These are phyloP conservation scores for Dryas integrifolia DNA, from an alignment of 331 rosid species.

Conservation along the genomic window DNA sequence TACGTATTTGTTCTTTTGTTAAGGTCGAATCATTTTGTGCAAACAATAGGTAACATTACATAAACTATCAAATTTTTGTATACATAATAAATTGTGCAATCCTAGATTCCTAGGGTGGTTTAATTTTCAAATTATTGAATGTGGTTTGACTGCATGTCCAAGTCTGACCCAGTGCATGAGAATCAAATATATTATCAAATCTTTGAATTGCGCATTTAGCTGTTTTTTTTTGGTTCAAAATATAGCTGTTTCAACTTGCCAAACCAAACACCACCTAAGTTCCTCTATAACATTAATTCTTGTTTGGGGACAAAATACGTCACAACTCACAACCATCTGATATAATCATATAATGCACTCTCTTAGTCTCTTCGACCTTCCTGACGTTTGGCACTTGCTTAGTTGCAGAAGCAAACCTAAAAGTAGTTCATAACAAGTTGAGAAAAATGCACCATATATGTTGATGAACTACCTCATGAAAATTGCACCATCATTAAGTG, in stretches of 20 bases:
- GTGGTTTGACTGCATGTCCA: too few relatives aligned
- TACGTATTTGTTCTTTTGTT: too few relatives aligned
- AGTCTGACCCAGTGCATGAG: too few relatives aligned
- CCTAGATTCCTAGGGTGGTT: too few relatives aligned
- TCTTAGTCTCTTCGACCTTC: not conserved
- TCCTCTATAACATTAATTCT: not conserved
- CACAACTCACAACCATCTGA: conserved; percentile 10
- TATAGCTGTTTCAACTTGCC: not conserved
- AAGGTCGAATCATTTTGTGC: too few relatives aligned
- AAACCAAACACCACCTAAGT: conserved; percentile 23
- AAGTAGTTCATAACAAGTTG: not conserved
- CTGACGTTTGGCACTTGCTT: conserved; percentile 15
- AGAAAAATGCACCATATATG: conserved; percentile 33
- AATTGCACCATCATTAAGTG: conserved; percentile 17
- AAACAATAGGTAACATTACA: too few relatives aligned
- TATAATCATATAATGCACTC: not conserved
- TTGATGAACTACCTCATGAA: conserved; percentile 69
- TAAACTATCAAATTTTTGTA: too few relatives aligned
- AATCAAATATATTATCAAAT: too few relatives aligned
- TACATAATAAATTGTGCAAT: too few relatives aligned
- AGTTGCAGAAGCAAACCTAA: conserved; percentile 29
- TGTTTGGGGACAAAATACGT: not conserved
- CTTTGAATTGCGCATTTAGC: too few relatives aligned
- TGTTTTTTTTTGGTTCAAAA: too few relatives aligned
- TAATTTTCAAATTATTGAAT: too few relatives aligned